phyloP scores from a whole-genome alignment of 1,284 basidiomycete genomes.

The Rhodotorula mucilaginosa region DNA sequence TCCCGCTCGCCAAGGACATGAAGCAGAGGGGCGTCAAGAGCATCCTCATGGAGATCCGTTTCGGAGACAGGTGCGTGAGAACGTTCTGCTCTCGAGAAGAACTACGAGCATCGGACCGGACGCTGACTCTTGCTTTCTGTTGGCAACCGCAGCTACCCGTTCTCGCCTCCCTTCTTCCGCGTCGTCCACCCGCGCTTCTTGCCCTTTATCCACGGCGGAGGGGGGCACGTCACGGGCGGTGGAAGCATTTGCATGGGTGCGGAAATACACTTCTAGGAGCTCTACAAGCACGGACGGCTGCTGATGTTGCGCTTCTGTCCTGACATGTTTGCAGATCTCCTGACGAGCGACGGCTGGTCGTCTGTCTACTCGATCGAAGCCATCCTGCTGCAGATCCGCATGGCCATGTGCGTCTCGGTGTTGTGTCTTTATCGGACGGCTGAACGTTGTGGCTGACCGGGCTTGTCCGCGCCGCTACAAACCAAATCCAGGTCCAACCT shows the following conservation, averaged over 20 bases:
- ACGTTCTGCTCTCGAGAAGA: too few species aligned
- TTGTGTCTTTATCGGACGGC: not conserved
- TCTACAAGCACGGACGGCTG: not conserved
- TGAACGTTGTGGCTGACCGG: not conserved
- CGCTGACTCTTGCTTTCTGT: not conserved
- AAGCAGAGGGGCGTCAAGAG: slow-evolving; percentile 18
- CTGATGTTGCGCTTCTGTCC: not conserved
- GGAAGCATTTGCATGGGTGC: slow-evolving; percentile 38
- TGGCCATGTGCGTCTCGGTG: slow-evolving; percentile 31
- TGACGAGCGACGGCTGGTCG: slow-evolving; percentile 36
- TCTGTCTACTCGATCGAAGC: slow-evolving; percentile 34
- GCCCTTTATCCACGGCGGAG: slow-evolving; percentile 39
- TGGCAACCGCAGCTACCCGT: slow-evolving; percentile 25
- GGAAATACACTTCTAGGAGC: not conserved
- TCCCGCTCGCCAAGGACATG: slow-evolving; percentile 40
- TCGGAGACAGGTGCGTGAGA: slow-evolving; percentile 23
- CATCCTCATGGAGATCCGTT: slow-evolving; percentile 38
- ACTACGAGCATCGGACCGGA: too few species aligned
- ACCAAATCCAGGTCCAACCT: slow-evolving; percentile 28
- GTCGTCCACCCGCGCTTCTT: slow-evolving; percentile 41
- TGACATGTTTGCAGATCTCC: slow-evolving; percentile 10
- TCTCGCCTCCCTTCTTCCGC: slow-evolving; percentile 43
- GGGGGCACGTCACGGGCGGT: slow-evolving; percentile 40
- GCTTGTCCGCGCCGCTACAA: not conserved
- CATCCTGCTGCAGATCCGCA: slow-evolving; percentile 38